Evolutionary conservation across 768 basidiomycete species (phyloP).

Genomic region (Russula virescens): DNA sequence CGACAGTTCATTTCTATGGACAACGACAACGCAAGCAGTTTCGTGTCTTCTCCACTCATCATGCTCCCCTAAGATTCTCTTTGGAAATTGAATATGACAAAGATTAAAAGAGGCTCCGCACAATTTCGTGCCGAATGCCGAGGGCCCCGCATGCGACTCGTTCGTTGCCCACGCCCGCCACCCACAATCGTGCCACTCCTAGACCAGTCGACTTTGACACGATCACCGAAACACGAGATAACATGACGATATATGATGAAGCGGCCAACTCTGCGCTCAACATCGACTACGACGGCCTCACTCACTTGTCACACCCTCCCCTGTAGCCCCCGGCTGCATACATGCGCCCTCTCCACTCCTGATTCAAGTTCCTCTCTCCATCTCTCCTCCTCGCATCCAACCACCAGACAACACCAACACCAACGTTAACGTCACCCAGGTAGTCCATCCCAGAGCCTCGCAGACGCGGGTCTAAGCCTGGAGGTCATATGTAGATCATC

Average conservation of each 20-base stretch:
- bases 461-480: neutral
- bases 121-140: slow-evolving; percentile 38
- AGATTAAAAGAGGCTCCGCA: slow-evolving; percentile 17
- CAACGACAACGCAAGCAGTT: slow-evolving; percentile 24
- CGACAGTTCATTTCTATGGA: too few relatives aligned
- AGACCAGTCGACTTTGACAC: slow-evolving; percentile 41
- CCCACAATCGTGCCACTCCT: slow-evolving; percentile 36
- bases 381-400: neutral
- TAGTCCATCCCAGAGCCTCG: slow-evolving; percentile 21
- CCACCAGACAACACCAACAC: neutral
- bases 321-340: neutral
- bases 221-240: too few relatives aligned
- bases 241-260: too few relatives aligned
- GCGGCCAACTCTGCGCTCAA: too few relatives aligned
- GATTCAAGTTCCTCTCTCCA: neutral
- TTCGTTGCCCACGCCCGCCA: slow-evolving; percentile 37
- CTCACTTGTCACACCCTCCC: slow-evolving; percentile 12
- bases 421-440: too few relatives aligned
- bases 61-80: neutral
- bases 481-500: too few relatives aligned
- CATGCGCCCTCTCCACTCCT: neutral
- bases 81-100: neutral
- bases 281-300: slow-evolving; percentile 25
- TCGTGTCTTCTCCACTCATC: neutral
- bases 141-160: slow-evolving; percentile 34